Percentiles rank a stretch among this genome's conserved stretches.
Evolutionary conservation across 2,329 filamentous ascomycete genomes (phyloP).

Genomic region (Geoglossum cookeanum): DNA sequence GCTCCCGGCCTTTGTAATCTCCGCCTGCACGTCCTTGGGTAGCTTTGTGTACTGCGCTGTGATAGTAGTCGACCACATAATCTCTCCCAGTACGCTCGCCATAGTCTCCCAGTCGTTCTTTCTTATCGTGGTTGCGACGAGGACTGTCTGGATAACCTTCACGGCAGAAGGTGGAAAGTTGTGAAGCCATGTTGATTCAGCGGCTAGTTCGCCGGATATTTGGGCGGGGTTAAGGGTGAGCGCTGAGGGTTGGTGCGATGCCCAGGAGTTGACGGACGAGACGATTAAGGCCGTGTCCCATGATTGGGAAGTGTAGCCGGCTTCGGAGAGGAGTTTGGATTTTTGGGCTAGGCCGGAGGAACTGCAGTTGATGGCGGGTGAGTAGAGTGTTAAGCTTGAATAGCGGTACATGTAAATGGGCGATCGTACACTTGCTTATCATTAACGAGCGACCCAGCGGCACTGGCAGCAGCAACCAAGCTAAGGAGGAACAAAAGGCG

Average conservation of each 20-base stretch:
- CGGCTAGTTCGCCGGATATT: not conserved
- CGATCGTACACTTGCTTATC: not conserved
- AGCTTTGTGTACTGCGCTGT: not conserved
- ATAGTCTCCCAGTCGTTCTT: not conserved
- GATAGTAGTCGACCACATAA: not conserved
- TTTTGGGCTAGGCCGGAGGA: not conserved
- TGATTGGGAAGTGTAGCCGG: not conserved
- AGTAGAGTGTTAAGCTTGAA: not conserved
- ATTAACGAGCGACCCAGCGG: not conserved
- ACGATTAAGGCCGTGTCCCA: not conserved
- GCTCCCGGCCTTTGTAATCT: not conserved
- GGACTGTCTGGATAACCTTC: not conserved
- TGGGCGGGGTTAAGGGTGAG: not conserved
- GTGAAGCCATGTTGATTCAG: not conserved
- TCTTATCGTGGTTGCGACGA: not conserved
- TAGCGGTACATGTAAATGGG: not conserved
- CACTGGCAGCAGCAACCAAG: not conserved
- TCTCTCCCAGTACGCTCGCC: not conserved
- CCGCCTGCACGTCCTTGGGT: not conserved
- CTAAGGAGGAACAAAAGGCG: not conserved
- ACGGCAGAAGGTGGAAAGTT: not conserved
- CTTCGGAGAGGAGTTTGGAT: not conserved
- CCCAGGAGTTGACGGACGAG: not conserved
- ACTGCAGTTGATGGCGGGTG: not conserved
- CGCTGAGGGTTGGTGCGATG: not conserved